These are phyloP conservation scores for Pythium scleroteichum DNA, from an alignment of 352 stramenopile genomes.

Conservation along the genomic window DNA sequence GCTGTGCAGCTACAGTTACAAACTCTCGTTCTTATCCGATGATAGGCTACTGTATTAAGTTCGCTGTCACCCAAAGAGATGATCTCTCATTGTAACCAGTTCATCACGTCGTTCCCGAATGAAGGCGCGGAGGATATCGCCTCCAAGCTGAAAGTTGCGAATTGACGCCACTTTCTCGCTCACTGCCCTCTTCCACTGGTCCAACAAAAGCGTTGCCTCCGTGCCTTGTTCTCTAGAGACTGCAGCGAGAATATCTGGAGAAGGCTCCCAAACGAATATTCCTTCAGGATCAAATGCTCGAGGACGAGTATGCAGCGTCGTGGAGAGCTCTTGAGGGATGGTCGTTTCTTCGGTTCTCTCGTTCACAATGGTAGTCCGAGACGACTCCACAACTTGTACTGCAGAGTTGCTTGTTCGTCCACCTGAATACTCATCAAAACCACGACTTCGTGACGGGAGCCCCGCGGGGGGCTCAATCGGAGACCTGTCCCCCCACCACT, in stretches of 20 bases:
- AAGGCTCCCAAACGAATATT: slow-evolving; percentile 68
- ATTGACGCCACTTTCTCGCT: slow-evolving; percentile 47
- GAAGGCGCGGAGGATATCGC: slow-evolving; percentile 51
- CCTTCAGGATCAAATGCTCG: slow-evolving; percentile 41
- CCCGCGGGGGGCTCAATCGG: neutral
- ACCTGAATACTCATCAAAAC: too few species aligned
- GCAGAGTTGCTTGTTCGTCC: too few species aligned
- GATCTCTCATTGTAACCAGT: slow-evolving; percentile 48
- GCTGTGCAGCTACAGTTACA: slow-evolving; percentile 16
- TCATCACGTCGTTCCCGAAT: slow-evolving; percentile 64
- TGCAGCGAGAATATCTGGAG: slow-evolving; percentile 24
- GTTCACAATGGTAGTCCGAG: too few species aligned
- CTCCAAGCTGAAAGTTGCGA: slow-evolving; percentile 60
- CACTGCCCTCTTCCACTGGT: slow-evolving; percentile 46
- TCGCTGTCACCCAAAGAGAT: slow-evolving; percentile 42
- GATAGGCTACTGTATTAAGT: neutral
- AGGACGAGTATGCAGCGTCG: neutral
- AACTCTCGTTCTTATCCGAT: neutral
- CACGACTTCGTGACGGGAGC: too few species aligned
- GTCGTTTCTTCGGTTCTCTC: neutral
- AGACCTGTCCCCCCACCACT: slow-evolving; percentile 40
- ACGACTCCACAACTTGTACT: too few species aligned
- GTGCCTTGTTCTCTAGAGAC: slow-evolving; percentile 8
- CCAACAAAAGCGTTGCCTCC: slow-evolving; percentile 21
- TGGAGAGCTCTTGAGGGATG: too few species aligned